Percentiles rank a stretch among this genome's conserved stretches.
Conservation (phyloP, 169 alveolate genomes). For the Fabrea salina region DNA sequence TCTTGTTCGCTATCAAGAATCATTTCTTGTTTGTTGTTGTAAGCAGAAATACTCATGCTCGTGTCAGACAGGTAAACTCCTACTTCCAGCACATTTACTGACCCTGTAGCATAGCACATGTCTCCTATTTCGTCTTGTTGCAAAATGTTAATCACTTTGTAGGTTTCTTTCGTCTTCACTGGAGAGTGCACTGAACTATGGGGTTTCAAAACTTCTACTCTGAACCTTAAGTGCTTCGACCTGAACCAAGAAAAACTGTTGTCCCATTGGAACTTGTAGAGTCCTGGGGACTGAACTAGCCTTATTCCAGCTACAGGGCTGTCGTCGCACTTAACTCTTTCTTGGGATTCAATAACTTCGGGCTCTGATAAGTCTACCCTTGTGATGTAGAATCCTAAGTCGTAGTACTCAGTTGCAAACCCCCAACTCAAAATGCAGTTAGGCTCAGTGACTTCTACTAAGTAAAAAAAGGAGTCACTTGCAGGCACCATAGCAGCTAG, state of each 20-base stretch:
- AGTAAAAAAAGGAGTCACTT: neutral
- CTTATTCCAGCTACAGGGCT: neutral
- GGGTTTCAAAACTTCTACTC: neutral
- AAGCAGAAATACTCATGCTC: neutral
- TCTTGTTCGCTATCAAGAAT: neutral
- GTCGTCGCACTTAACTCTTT: neutral
- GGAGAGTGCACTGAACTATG: neutral
- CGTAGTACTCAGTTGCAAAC: conserved; percentile 13
- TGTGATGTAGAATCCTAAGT: neutral
- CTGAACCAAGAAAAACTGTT: conserved; percentile 22
- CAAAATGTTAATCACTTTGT: neutral
- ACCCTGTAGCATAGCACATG: neutral
- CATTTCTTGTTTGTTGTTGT: neutral
- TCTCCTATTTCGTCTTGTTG: neutral
- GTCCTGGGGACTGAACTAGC: conserved; percentile 19
- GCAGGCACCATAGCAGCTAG: neutral
- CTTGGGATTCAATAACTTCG: neutral
- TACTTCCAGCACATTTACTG: neutral
- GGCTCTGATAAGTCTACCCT: conserved; percentile 23
- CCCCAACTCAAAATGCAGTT: neutral
- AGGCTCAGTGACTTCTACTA: neutral
- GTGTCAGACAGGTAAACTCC: neutral
- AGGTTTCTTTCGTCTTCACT: neutral
- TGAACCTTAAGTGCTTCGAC: neutral
- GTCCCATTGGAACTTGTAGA: conserved; percentile 7